Base-by-base conservation (phyloP, 805 yeast species). In the Zygosaccharomyces bailii region DNA sequence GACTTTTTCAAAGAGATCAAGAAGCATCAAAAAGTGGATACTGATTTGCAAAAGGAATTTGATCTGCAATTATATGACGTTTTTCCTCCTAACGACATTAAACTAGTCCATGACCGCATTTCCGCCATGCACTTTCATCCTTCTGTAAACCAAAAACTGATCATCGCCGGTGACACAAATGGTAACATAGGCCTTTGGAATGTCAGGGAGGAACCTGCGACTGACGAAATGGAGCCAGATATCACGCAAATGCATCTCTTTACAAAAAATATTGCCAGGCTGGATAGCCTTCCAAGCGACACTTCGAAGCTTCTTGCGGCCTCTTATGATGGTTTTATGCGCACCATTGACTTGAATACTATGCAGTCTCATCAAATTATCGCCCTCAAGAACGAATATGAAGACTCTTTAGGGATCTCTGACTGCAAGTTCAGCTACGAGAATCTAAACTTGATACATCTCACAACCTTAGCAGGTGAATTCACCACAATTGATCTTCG, bases 161-260 rank as follows among this genome's bases (percentile, higher is more conserved):
- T 89, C 1, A 60, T 86, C 24, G 96, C 89, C 1, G 98, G 97
- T 36, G 99, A 93, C 65, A 86, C 87, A 9, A 67, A 69, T n/a
- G 99, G 99, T 4, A 76, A 80, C 50, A 66, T 89, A 34, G 97
- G 97, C 0, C 72, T 93, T 11, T 91, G 97, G 97, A 81, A 90
- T 34, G 83, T 86, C 5, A 54, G 60, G 44, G 60, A 58, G 27
- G 51, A 56, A 18, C 50, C 55, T n/a, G 57, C 61, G 3, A 79
- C 75, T 49, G 64, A 72, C 4, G 43, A 60, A 0, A 74, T 68
- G 17, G 68, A 65, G 7, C 76, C 75, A 5, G 76, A 79, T 31
- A 76, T 86, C 2, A 68, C 85, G 0, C 75, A 78, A 16, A 74
- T 89, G 52, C 80, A 80, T 51, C 76, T 88, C 3, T 97, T 93